These are phyloP conservation scores for Cordyceps tenuipes DNA, from an alignment of 2,329 filamentous ascomycete species.

Conservation along the genomic window DNA sequence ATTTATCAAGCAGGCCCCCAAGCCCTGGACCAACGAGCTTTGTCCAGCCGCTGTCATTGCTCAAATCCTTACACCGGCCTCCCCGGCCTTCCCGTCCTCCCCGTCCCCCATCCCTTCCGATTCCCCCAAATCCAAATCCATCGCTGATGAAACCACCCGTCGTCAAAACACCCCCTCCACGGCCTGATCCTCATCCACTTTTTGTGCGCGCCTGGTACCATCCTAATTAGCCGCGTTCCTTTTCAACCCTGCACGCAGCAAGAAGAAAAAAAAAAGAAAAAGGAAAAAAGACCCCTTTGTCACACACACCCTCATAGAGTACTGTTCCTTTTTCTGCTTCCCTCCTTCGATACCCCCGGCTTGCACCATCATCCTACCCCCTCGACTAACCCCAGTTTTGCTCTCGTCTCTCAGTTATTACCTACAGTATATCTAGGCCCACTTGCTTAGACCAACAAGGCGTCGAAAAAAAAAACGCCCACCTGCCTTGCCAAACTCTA, in stretches of 20 bases:
- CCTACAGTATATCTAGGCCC: neutral
- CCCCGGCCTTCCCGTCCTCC: neutral
- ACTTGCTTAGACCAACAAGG: constrained; percentile 7
- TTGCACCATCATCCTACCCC: neutral
- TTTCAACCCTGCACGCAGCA: neutral
- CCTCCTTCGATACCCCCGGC: neutral
- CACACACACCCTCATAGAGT: neutral
- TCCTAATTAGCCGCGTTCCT: constrained; percentile 1
- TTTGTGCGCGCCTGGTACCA: constrained; percentile 4
- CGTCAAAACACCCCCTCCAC: neutral
- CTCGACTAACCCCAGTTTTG: constrained; percentile 3
- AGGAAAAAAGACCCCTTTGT: neutral
- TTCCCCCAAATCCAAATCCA: neutral
- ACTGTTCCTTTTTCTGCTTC: neutral
- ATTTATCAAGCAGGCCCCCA: too few species aligned
- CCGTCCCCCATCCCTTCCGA: neutral
- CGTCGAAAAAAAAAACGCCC: constrained; percentile 5
- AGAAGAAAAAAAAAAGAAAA: neutral
- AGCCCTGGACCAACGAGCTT: neutral
- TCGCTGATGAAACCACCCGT: neutral
- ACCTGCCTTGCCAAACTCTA: constrained; percentile 4
- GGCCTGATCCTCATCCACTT: neutral
- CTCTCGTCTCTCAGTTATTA: neutral
- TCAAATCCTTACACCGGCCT: neutral
- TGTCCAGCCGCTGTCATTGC: neutral